These are phyloP conservation scores for Ophiostoma australiae DNA, from an alignment of 2,329 filamentous ascomycete genomes.

Conservation along the genomic window DNA sequence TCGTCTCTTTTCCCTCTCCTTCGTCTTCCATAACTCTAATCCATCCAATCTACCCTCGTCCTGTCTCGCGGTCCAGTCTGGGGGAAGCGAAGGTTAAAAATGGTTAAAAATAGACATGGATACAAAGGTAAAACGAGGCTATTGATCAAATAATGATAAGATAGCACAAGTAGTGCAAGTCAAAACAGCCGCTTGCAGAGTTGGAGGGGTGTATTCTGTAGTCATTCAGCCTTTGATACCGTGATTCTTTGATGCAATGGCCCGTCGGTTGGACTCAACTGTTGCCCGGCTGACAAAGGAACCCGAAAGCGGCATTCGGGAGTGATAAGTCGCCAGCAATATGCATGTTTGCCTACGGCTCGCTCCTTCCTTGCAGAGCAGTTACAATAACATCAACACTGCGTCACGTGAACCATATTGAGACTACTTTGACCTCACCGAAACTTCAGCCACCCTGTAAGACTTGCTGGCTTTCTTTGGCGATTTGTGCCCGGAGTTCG, in stretches of 20 bases:
- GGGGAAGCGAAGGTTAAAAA: constrained; percentile 2
- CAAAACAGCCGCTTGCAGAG: neutral
- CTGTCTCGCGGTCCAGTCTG: neutral
- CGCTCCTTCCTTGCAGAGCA: neutral
- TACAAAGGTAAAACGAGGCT: constrained; percentile 9
- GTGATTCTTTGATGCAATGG: neutral
- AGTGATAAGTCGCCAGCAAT: neutral
- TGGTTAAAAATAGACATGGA: constrained; percentile 15
- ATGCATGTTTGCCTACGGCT: neutral
- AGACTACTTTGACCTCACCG: neutral
- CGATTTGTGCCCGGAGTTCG: neutral
- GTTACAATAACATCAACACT: neutral
- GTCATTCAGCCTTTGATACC: neutral
- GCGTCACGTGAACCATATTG: neutral
- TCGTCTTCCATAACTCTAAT: neutral
- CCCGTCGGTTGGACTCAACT: neutral
- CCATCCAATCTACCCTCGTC: neutral
- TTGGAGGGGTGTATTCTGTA: neutral
- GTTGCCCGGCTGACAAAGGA: neutral
- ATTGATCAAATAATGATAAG: neutral
- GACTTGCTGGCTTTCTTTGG: neutral
- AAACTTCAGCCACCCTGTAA: neutral
- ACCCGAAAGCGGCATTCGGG: neutral
- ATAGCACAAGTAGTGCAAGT: neutral
- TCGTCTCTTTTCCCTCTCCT: neutral